Base-by-base conservation (phyloP, 441 rosid species). In the Hura crepitans region DNA sequence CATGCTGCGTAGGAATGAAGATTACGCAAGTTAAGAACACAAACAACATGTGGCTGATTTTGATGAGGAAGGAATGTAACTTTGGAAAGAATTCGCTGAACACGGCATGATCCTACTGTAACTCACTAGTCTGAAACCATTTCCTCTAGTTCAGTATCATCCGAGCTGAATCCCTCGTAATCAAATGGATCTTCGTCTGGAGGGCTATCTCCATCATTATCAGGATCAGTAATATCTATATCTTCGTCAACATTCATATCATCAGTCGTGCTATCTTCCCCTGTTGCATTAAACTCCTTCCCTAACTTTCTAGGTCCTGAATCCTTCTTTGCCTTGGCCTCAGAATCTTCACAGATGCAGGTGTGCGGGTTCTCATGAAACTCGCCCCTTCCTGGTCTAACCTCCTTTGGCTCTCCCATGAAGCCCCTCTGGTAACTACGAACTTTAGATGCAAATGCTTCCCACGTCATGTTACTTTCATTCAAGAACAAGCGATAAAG, bases 391-490 rank as follows among this genome's bases (percentile, higher is more conserved):
- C 99, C 98, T 0, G 96, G 89, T 81, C 89, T 86, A 14, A 87
- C 91, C 75, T 95, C 98, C 35, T 88, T 95, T n/a, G 99, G 98
- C 71, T 83, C 92, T 66, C 99, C 98, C 96, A 95, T 89, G 83
- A 89, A 92, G 66, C 97, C 98, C 83, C 81, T 84, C 79, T 95
- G 99, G 57, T 79, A 83, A 30, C 83, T 82, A 45, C 88, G 85
- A 55, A 91, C 92, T 75, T 75, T 86, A 18, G 96, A 89, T 55
- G 94, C 80, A 79, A 92, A 92, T 76, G 79, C 89, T 69, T 91
- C 98, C 99, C 99, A 96, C 0, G 97, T 80, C 80, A 79, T 77
- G 83, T 82, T 92, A 63, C 72, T 80, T 75, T 84, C 85, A 74
- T 82, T 84, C 76, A 81, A 73, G 82, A 88, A 92, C 79, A 96